Evolutionary conservation across 1,284 basidiomycete genomes (phyloP), one percentile per base, ranked within the genome.

Genomic region (Rhodotorula sp.): DNA sequence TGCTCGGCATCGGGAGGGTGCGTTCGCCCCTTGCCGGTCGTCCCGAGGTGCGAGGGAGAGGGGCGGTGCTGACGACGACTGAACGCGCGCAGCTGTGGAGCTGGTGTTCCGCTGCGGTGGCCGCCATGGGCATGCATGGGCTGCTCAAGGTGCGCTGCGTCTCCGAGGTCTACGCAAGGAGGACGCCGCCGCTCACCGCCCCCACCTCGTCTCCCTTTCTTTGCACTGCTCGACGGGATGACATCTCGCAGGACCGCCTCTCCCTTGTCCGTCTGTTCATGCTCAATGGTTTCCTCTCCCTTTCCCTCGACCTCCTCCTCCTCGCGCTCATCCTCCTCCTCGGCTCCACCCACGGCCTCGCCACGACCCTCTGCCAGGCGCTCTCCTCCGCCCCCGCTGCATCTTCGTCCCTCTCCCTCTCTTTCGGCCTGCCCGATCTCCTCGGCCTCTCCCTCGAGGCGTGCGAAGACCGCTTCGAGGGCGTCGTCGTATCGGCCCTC

Each of bases 391-490:
- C 64, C 9, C 34, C 54, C 4, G 27, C 50, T 17, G 48, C 61
- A 10, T 59, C 63, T 22, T 55, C 61, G 15, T 34, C 66, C 3
- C 22, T 34, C 15, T 54, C 69, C n/a, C 21, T 63, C 50, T 48
- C 51, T 19, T 44, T 39, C 32, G 44, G 54, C 15, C 44, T 66
- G 4, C 66, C 69, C 29, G 73, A 74, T 54, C 46, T 71, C n/a
- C 56, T 74, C 36, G 73, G 73, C 25, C 46, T 64, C 48, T 55
- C 50, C 36, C 61, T 72, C 36, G 70, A 74, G 29, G 48, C 59
- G 12, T 74, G 73, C 61, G 73, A 74, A 37, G 73, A 74, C 22
- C 60, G 62, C 32, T 74, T 72, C 53, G 54, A 61, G n/a, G 57
- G 61, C 32, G 37, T 69, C 37, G 34, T 67, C 53, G 25, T 67